Percentiles rank a stretch among this genome's conserved stretches.
These are phyloP conservation scores for Ustilago xerochloae DNA, from an alignment of 1,284 basidiomycete species.

Conservation along the genomic window DNA sequence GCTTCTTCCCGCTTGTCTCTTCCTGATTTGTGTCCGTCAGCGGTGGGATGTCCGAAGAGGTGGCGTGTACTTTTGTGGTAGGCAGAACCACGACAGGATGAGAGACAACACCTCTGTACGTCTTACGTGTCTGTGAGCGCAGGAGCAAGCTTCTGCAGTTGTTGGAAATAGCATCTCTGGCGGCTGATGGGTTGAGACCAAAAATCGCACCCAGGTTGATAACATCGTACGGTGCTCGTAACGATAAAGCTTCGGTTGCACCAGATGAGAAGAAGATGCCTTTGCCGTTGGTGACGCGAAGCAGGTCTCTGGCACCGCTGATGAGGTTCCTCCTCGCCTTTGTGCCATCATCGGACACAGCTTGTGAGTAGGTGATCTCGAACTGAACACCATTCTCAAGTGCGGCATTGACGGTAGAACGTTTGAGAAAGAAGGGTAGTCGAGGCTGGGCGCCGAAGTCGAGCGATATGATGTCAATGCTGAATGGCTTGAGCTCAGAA, in stretches of 20 bases:
- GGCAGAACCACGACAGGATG: slow-evolving; percentile 25
- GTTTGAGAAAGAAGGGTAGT: slow-evolving; percentile 82
- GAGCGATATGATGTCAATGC: slow-evolving; percentile 82
- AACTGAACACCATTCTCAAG: slow-evolving; percentile 85
- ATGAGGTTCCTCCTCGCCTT: slow-evolving; percentile 61
- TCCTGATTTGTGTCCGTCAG: neutral
- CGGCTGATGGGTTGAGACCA: slow-evolving; percentile 54
- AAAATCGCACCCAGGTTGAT: slow-evolving; percentile 63
- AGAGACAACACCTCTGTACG: slow-evolving; percentile 53
- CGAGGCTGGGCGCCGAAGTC: slow-evolving; percentile 80
- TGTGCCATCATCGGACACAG: slow-evolving; percentile 26
- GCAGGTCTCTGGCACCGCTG: slow-evolving; percentile 55
- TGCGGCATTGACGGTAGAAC: slow-evolving; percentile 82
- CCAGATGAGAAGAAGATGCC: slow-evolving; percentile 63
- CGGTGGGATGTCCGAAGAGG: neutral
- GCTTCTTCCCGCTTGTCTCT: slow-evolving; percentile 9
- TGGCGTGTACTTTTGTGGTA: neutral
- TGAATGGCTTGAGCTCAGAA: slow-evolving; percentile 79
- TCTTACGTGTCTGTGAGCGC: slow-evolving; percentile 56
- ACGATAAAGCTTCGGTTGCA: slow-evolving; percentile 45
- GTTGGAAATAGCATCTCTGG: slow-evolving; percentile 54
- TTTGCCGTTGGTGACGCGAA: slow-evolving; percentile 64
- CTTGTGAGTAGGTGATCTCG: slow-evolving; percentile 76
- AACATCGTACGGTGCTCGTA: slow-evolving; percentile 63
- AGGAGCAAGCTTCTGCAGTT: slow-evolving; percentile 54